phyloP scores from a whole-genome alignment of 352 stramenopile genomes.

The Pythium folliculosum region DNA sequence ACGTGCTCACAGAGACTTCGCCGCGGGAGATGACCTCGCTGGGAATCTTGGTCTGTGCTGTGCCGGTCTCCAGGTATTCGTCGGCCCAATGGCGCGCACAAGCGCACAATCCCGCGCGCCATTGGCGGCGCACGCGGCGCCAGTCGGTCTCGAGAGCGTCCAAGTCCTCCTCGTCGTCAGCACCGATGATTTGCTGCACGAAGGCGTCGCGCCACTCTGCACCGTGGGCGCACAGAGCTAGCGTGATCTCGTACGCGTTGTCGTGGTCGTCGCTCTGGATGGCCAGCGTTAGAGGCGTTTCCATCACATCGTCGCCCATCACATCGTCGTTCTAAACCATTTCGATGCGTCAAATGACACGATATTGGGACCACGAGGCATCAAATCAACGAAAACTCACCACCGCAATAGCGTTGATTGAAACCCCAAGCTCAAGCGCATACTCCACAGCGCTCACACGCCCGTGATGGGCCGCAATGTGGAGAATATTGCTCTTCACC shows the following conservation, averaged over 20 bases:
- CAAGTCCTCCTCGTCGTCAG: background rate
- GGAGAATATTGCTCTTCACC: slow-evolving; percentile 1
- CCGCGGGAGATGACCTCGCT: slow-evolving; percentile 4
- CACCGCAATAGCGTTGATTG: background rate
- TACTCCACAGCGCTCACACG: background rate
- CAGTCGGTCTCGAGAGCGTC: background rate
- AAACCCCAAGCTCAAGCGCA: background rate
- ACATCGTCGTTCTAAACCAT: background rate
- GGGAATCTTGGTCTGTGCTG: background rate
- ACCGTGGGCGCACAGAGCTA: background rate
- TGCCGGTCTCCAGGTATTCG: background rate
- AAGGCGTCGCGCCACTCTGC: background rate
- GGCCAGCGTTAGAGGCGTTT: background rate
- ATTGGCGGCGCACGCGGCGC: background rate
- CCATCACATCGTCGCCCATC: background rate
- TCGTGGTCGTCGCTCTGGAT: slow-evolving; percentile 1
- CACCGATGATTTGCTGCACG: background rate
- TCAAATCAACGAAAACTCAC: background rate
- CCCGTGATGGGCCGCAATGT: background rate
- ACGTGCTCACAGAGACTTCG: slow-evolving; percentile 9
- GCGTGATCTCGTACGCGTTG: background rate
- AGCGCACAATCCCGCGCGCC: slow-evolving; percentile 4
- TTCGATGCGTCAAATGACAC: background rate
- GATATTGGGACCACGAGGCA: background rate
- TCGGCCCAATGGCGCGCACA: slow-evolving; percentile 3